Conservation (phyloP, 352 stramenopile genomes). For the Globisporangium splendens region DNA sequence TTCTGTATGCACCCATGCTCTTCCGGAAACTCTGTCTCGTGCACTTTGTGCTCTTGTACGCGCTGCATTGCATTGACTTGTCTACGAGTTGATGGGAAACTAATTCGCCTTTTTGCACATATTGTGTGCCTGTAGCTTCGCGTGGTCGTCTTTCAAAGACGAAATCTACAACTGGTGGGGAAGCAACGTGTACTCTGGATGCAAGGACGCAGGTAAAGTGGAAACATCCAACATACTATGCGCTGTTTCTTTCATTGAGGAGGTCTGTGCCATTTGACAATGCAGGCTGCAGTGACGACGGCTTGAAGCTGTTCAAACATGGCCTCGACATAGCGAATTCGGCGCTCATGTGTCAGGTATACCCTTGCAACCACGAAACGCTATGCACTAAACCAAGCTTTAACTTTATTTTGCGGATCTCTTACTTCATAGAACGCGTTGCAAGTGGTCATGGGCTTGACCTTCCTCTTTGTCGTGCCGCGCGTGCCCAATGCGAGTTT, state of each 20-base stretch:
- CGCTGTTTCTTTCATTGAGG: constrained; percentile 1
- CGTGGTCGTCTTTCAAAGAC: constrained; percentile 70
- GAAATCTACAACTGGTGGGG: constrained; percentile 77
- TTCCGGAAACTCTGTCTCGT: constrained; percentile 70
- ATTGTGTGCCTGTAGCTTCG: constrained; percentile 32
- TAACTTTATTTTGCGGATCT: neutral
- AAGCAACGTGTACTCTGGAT: constrained; percentile 61
- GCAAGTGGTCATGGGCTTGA: constrained; percentile 45
- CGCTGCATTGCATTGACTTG: neutral
- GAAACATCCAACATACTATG: neutral
- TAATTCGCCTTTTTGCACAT: no score
- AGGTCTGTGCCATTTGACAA: neutral
- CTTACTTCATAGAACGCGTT: constrained; percentile 43
- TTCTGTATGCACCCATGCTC: constrained; percentile 56
- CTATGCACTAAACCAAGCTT: neutral
- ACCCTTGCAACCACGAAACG: no score
- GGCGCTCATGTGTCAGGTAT: constrained; percentile 51
- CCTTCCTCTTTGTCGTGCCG: constrained; percentile 55
- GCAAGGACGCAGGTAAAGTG: constrained; percentile 37
- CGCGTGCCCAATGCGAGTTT: constrained; percentile 39
- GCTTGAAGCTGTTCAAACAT: constrained; percentile 37
- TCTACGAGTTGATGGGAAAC: neutral
- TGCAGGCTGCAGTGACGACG: constrained; percentile 33
- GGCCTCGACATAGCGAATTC: constrained; percentile 60
- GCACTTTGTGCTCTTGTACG: constrained; percentile 66